Evolutionary conservation across 768 basidiomycete genomes (phyloP).

Genomic region (Dacryopinax primogenitus): DNA sequence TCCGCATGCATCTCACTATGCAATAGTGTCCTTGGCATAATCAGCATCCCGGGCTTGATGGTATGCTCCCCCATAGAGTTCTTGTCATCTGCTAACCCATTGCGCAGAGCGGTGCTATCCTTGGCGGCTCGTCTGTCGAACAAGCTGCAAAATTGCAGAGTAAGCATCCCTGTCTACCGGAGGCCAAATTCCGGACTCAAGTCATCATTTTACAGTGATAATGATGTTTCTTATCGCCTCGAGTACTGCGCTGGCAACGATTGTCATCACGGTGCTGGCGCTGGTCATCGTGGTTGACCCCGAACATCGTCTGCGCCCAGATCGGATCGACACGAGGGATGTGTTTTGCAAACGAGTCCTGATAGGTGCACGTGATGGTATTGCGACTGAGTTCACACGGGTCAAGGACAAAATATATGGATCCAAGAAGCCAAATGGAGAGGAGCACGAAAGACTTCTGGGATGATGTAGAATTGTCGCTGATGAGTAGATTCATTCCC

Average conservation of each 20-base stretch:
- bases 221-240: conserved; percentile 91
- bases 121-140: conserved; percentile 71
- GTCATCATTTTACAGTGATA: conserved; percentile 39
- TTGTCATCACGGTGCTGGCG: conserved; percentile 47
- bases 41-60: conserved; percentile 27
- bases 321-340: conserved; percentile 38
- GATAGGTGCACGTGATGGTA: neutral
- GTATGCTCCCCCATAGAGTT: neutral
- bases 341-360: neutral
- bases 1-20: neutral
- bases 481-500: no score
- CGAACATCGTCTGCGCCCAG: conserved; percentile 50
- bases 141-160: conserved; percentile 76
- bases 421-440: neutral
- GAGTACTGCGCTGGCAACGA: conserved; percentile 55
- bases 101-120: conserved; percentile 56
- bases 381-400: neutral
- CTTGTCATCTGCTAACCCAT: neutral
- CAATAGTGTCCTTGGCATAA: conserved; percentile 27
- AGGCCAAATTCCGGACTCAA: neutral
- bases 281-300: conserved; percentile 53
- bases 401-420: neutral
- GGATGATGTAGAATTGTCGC: no score
- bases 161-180: conserved; percentile 16
- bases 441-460: neutral